Evolutionary conservation across 2,329 filamentous ascomycete genomes (phyloP).

Genomic region (Exserohilum rostratum): DNA sequence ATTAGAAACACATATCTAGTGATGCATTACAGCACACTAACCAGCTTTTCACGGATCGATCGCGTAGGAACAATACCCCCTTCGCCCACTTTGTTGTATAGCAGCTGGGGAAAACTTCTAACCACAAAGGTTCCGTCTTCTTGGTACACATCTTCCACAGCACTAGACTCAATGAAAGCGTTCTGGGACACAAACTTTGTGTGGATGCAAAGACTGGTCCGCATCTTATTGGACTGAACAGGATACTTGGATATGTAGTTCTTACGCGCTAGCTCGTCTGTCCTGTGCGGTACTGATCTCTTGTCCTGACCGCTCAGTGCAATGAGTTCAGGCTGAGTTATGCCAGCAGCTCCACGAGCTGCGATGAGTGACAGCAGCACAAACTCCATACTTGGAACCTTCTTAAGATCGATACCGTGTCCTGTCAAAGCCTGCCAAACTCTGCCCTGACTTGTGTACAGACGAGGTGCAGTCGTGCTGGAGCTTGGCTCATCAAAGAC

Average conservation of each 20-base stretch:
- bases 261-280: constrained; percentile 61
- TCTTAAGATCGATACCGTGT: constrained; percentile 62
- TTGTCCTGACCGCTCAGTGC: constrained; percentile 67
- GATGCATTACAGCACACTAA: constrained; percentile 25
- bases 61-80: constrained; percentile 58
- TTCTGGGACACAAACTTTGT: constrained; percentile 54
- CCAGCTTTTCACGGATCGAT: constrained; percentile 59
- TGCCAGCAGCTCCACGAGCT: constrained; percentile 58
- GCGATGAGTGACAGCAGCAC: constrained; percentile 64
- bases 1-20: constrained; percentile 19
- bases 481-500: constrained; percentile 36
- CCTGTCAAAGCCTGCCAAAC: constrained; percentile 67
- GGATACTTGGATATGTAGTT: constrained; percentile 66
- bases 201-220: constrained; percentile 64
- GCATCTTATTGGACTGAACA: constrained; percentile 50
- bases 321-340: constrained; percentile 63
- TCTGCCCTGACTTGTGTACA: constrained; percentile 59
- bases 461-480: constrained; percentile 30
- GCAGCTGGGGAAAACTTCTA: constrained; percentile 54
- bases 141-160: constrained; percentile 44
- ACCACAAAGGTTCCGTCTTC: constrained; percentile 53
- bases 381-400: constrained; percentile 62
- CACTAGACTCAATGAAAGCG: constrained; percentile 34
- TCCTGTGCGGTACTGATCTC: constrained; percentile 66
- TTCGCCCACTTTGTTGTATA: constrained; percentile 58